phyloP scores from a whole-genome alignment of 208 protist genomes.

The Acanthamoeba castellanii region DNA sequence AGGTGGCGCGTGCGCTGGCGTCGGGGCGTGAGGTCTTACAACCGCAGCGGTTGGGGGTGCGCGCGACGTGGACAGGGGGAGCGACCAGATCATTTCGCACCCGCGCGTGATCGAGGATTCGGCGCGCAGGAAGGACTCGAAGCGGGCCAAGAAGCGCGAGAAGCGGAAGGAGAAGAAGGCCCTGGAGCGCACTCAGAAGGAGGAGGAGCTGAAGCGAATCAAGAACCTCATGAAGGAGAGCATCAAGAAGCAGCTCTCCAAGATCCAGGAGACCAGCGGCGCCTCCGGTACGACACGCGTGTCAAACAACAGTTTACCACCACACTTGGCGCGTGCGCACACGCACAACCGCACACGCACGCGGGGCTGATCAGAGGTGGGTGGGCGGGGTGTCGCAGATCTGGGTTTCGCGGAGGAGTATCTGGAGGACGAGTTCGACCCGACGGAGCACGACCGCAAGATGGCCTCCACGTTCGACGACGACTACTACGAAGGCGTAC shows the following conservation, averaged over 20 bases:
- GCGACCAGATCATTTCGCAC: conserved; percentile 19
- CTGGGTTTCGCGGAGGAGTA: not conserved
- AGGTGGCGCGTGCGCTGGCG: too few species aligned
- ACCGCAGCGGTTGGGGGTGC: too few species aligned
- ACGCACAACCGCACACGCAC: too few species aligned
- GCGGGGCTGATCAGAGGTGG: not conserved
- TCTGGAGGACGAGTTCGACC: conserved; percentile 54
- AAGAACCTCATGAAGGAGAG: conserved; percentile 53
- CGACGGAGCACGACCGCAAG: not conserved
- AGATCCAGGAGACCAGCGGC: conserved; percentile 36
- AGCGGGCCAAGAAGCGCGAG: conserved; percentile 14
- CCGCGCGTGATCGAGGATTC: conserved; percentile 43
- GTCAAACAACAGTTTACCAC: too few species aligned
- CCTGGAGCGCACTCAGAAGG: conserved; percentile 32
- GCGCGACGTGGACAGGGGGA: not conserved
- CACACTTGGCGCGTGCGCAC: too few species aligned
- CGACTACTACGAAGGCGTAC: conserved; percentile 58
- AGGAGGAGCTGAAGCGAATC: conserved; percentile 59
- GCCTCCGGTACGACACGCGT: not conserved
- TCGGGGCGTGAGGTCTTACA: too few species aligned
- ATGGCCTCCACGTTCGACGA: conserved; percentile 34
- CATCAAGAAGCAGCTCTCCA: conserved; percentile 16
- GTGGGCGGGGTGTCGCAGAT: not conserved
- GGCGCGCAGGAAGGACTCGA: not conserved
- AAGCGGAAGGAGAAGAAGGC: conserved; percentile 32